phyloP scores from a whole-genome alignment of 108 stramenopile species.

The Parmales sp. region DNA sequence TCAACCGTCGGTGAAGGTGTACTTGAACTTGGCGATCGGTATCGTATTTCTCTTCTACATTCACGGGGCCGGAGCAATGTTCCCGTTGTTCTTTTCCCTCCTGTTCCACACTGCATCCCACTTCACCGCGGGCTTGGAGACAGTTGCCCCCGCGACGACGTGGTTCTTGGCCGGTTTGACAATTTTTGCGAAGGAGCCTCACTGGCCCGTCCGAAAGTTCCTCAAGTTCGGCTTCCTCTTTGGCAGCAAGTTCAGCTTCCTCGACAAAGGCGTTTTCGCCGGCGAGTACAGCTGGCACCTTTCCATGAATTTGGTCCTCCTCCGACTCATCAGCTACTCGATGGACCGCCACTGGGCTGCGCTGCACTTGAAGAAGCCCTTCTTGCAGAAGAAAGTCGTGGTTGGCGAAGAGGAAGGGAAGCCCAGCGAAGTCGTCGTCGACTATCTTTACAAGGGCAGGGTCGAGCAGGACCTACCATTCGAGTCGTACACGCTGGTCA shows the following conservation, averaged over 20 bases:
- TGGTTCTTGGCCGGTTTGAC: slow-evolving; percentile 1
- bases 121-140: neutral
- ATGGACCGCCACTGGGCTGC: slow-evolving; percentile 3
- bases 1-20: neutral
- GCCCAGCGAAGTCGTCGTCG: neutral
- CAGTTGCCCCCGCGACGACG: neutral
- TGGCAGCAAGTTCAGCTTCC: neutral
- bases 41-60: neutral
- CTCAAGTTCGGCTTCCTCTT: neutral
- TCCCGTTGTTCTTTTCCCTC: neutral
- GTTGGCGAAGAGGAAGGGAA: neutral
- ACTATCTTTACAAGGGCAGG: neutral
- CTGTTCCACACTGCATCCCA: neutral
- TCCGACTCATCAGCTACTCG: neutral
- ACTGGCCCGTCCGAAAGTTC: neutral
- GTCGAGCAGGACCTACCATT: neutral
- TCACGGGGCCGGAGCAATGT: neutral
- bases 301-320: neutral
- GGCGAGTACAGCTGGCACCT: slow-evolving; percentile 12
- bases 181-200: slow-evolving; percentile 5
- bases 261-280: neutral
- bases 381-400: neutral
- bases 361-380: no score
- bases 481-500: neutral
- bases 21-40: neutral